Percentiles rank a stretch among this genome's conserved stretches.
phyloP scores from a whole-genome alignment of 2,329 filamentous ascomycete genomes.

The Fusarium virguliforme region DNA sequence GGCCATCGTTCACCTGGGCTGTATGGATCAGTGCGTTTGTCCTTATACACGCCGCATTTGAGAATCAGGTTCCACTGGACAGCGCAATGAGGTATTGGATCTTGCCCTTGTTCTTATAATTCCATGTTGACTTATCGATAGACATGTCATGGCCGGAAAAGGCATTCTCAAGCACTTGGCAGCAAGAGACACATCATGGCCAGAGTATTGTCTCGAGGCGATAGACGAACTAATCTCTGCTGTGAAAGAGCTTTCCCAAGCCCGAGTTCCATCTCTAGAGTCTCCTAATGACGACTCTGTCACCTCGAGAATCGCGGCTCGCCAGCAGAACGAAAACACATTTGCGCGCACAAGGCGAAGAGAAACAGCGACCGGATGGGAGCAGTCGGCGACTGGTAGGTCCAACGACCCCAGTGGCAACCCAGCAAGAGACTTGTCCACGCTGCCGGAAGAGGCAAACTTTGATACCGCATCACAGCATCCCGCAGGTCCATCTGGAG shows the following conservation, averaged over 20 bases:
- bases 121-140: constrained; percentile 12
- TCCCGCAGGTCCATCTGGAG: background rate
- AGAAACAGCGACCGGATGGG: background rate
- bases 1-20: constrained; percentile 69
- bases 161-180: constrained; percentile 51
- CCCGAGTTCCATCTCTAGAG: constrained; percentile 26
- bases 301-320: constrained; percentile 1
- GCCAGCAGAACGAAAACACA: background rate
- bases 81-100: constrained; percentile 58
- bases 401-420: background rate
- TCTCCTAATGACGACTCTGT: constrained; percentile 33
- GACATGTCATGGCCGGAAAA: constrained; percentile 53
- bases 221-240: constrained; percentile 54
- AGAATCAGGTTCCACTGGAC: constrained; percentile 58
- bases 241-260: constrained; percentile 48
- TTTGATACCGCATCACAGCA: background rate
- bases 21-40: constrained; percentile 70
- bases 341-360: constrained; percentile 22
- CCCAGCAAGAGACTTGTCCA: constrained; percentile 1
- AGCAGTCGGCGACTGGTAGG: background rate
- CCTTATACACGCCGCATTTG: constrained; percentile 66
- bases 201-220: constrained; percentile 54
- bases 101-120: rapidly evolving
- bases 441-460: background rate
- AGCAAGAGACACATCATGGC: constrained; percentile 54